Evolutionary conservation across 108 stramenopile species (phyloP).

Genomic region (Cyclotella kingstonii): DNA sequence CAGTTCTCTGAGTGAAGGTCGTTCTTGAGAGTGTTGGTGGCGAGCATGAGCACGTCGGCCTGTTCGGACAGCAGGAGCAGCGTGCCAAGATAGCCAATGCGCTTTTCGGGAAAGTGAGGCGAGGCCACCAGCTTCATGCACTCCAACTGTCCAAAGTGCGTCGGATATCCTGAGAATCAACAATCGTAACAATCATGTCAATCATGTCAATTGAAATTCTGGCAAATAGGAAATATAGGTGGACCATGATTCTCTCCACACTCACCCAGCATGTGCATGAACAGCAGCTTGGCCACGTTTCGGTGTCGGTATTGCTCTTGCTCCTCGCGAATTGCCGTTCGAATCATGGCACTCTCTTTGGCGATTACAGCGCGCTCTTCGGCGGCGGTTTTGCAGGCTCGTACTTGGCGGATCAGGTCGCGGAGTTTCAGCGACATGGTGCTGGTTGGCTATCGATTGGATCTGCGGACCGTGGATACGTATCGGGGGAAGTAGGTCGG

Average conservation of each 20-base stretch:
- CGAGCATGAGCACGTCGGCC: conserved; percentile 98
- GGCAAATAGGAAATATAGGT: neutral
- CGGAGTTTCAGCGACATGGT: conserved; percentile 95
- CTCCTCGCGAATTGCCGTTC: conserved; percentile 98
- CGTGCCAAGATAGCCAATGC: conserved; percentile 95
- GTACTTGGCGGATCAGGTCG: conserved; percentile 98
- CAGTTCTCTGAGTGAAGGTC: conserved; percentile 83
- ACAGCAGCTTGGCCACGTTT: conserved; percentile 99
- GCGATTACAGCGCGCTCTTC: conserved; percentile 99
- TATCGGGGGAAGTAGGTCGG: too few species aligned
- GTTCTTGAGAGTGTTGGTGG: conserved; percentile 93
- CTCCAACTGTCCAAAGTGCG: conserved; percentile 99
- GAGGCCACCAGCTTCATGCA: conserved; percentile 98
- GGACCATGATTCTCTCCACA: neutral
- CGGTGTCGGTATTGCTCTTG: conserved; percentile 96
- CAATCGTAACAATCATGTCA: neutral
- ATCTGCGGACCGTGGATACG: too few species aligned
- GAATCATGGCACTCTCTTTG: conserved; percentile 98
- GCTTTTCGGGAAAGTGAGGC: conserved; percentile 96
- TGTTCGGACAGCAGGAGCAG: conserved; percentile 97
- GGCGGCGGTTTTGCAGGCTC: conserved; percentile 98
- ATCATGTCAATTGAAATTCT: neutral
- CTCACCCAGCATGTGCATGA: conserved; percentile 98
- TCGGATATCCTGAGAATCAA: conserved; percentile 84
- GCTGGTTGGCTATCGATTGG: neutral